phyloP scores from a whole-genome alignment of 495 filamentous ascomycete genomes.

The Penicillium nucicola region DNA sequence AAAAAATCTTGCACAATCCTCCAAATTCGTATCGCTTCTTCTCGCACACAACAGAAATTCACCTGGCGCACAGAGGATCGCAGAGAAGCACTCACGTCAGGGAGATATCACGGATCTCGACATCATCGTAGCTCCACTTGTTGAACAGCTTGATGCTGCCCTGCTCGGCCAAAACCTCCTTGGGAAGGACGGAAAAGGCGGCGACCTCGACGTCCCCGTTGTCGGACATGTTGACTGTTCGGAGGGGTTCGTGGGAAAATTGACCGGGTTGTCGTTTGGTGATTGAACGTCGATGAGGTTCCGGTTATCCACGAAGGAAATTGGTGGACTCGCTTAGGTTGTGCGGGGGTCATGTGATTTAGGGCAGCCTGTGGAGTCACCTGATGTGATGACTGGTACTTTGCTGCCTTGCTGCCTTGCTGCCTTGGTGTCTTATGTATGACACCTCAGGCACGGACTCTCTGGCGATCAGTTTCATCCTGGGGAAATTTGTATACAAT shows the following conservation, averaged over 20 bases:
- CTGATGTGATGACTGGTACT: too few relatives aligned
- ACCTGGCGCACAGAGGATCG: constrained; percentile 14
- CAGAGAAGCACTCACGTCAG: constrained; percentile 77
- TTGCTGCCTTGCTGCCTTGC: constrained; percentile 7
- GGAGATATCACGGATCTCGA: constrained; percentile 98
- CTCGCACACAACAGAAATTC: constrained; percentile 18
- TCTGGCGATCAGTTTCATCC: background rate
- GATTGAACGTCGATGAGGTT: constrained; percentile 22
- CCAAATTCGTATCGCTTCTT: constrained; percentile 1
- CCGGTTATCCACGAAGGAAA: constrained; percentile 27
- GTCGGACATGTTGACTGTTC: constrained; percentile 83
- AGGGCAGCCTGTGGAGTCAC: constrained; percentile 45
- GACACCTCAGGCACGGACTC: constrained; percentile 1
- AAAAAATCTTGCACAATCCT: constrained; percentile 7
- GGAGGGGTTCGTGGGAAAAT: constrained; percentile 39
- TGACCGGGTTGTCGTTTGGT: constrained; percentile 45
- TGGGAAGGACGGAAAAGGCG: constrained; percentile 78
- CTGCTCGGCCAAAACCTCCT: constrained; percentile 87
- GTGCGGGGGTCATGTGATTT: constrained; percentile 33
- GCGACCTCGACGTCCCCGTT: constrained; percentile 90
- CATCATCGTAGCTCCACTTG: constrained; percentile 97
- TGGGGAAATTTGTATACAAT: too few relatives aligned
- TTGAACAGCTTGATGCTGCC: constrained; percentile 97
- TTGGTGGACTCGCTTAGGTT: constrained; percentile 47
- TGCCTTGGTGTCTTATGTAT: constrained; percentile 13